These are phyloP conservation scores for Fusarium tuaranense DNA, from an alignment of 2,329 filamentous ascomycete genomes.

Conservation along the genomic window DNA sequence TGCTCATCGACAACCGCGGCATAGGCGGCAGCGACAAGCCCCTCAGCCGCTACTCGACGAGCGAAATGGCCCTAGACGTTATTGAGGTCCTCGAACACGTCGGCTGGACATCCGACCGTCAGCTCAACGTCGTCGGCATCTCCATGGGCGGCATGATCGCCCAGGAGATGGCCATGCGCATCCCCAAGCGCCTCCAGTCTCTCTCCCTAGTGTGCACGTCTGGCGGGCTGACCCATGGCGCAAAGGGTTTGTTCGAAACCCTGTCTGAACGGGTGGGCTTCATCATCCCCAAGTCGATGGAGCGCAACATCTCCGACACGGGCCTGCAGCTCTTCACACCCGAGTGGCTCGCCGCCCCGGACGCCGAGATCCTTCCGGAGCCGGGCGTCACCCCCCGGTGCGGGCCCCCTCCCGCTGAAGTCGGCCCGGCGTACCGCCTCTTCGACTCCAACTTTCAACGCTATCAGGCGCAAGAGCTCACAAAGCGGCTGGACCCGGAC, in stretches of 20 bases:
- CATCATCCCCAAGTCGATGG: slow-evolving; percentile 77
- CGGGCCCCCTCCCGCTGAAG: slow-evolving; percentile 47
- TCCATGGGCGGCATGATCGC: slow-evolving; percentile 94
- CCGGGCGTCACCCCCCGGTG: slow-evolving; percentile 55
- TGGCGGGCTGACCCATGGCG: slow-evolving; percentile 67
- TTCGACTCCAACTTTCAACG: slow-evolving; percentile 86
- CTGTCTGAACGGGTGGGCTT: slow-evolving; percentile 66
- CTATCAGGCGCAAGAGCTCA: slow-evolving; percentile 82
- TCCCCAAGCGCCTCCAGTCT: slow-evolving; percentile 64
- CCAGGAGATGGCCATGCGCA: slow-evolving; percentile 77
- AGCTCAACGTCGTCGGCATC: slow-evolving; percentile 78
- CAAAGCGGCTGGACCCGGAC: slow-evolving; percentile 72
- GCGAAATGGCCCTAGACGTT: slow-evolving; percentile 84
- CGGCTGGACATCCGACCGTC: slow-evolving; percentile 69
- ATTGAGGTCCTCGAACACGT: slow-evolving; percentile 77
- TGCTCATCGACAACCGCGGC: slow-evolving; percentile 87
- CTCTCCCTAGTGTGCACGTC: slow-evolving; percentile 73
- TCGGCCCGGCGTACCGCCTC: slow-evolving; percentile 55
- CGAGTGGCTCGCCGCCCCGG: slow-evolving; percentile 71
- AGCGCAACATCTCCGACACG: slow-evolving; percentile 73
- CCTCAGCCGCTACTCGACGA: slow-evolving; percentile 80
- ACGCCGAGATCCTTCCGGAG: slow-evolving; percentile 65
- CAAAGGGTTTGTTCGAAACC: slow-evolving; percentile 73
- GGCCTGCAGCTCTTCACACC: slow-evolving; percentile 75
- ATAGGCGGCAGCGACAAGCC: slow-evolving; percentile 86